Evolutionary conservation across 2,329 filamentous ascomycete genomes (phyloP).

Genomic region (Blumeriella jaapii): DNA sequence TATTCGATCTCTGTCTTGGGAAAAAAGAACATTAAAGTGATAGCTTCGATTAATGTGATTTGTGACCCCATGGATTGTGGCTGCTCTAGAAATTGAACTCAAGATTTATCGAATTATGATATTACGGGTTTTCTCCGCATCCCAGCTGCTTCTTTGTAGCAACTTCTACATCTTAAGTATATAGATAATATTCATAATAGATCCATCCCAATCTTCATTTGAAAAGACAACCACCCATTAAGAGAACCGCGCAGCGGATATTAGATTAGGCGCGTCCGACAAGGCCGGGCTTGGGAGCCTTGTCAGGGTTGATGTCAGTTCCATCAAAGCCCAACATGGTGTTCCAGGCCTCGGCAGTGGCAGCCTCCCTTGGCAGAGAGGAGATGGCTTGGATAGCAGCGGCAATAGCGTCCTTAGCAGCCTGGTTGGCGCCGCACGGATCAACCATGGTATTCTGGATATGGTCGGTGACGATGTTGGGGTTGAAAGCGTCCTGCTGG

Average conservation of each 20-base stretch:
- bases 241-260: background rate
- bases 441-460: constrained; percentile 59
- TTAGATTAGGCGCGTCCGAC: constrained; percentile 22
- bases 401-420: constrained; percentile 42
- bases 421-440: constrained; percentile 51
- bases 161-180: too few species aligned
- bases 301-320: constrained; percentile 23
- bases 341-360: constrained; percentile 36
- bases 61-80: too few species aligned
- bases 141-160: too few species aligned
- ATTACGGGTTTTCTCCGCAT: too few species aligned
- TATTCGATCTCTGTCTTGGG: too few species aligned
- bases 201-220: constrained; percentile 1
- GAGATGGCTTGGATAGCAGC: constrained; percentile 41
- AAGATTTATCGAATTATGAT: too few species aligned
- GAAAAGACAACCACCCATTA: background rate
- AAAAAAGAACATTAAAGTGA: too few species aligned
- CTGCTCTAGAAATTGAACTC: too few species aligned
- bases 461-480: constrained; percentile 62
- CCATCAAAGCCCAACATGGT: constrained; percentile 29
- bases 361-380: constrained; percentile 36
- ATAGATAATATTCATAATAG: background rate
- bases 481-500: constrained; percentile 58
- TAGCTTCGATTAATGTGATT: too few species aligned
- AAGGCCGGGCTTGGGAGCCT: constrained; percentile 22